Conservation (phyloP, 1,284 basidiomycete genomes). For the Ustilago vetiveriae region DNA sequence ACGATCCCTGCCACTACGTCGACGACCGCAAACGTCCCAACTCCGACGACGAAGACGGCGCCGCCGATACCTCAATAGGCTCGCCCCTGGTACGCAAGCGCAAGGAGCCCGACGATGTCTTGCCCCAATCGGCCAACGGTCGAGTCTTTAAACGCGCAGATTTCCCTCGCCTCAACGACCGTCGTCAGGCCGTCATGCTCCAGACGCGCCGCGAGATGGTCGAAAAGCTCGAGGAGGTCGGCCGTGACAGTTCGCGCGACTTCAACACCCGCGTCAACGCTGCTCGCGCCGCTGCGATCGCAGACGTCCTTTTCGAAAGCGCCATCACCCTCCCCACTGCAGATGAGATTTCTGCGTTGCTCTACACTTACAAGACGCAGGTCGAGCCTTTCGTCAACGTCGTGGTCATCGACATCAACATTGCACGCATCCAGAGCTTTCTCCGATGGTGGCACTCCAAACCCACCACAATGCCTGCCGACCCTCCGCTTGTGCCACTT, state of each 20-base stretch:
- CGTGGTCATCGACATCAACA: slow-evolving; percentile 55
- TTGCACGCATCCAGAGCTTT: slow-evolving; percentile 54
- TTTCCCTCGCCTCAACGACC: slow-evolving; percentile 37
- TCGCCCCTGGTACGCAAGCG: slow-evolving; percentile 47
- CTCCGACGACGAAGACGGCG: slow-evolving; percentile 39
- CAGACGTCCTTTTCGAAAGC: slow-evolving; percentile 50
- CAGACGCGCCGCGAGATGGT: slow-evolving; percentile 41
- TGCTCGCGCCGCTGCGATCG: slow-evolving; percentile 57
- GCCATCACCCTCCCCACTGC: slow-evolving; percentile 46
- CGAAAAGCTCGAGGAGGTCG: slow-evolving; percentile 45
- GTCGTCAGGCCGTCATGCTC: slow-evolving; percentile 33
- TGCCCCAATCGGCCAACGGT: slow-evolving; percentile 5
- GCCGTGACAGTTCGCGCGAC: slow-evolving; percentile 40
- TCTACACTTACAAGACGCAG: slow-evolving; percentile 53
- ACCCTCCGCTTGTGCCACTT: slow-evolving; percentile 56
- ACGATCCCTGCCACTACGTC: slow-evolving; percentile 51
- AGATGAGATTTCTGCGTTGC: slow-evolving; percentile 41
- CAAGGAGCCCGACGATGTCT: slow-evolving; percentile 33
- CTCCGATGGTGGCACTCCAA: slow-evolving; percentile 59
- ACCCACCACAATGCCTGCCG: slow-evolving; percentile 57
- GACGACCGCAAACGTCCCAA: slow-evolving; percentile 47
- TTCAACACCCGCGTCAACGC: slow-evolving; percentile 55
- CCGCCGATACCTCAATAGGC: slow-evolving; percentile 38
- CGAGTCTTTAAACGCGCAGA: slow-evolving; percentile 41
- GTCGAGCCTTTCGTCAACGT: slow-evolving; percentile 55